Base-by-base conservation (phyloP, 2,329 filamentous ascomycete species). In the Aspergillus ruber region DNA sequence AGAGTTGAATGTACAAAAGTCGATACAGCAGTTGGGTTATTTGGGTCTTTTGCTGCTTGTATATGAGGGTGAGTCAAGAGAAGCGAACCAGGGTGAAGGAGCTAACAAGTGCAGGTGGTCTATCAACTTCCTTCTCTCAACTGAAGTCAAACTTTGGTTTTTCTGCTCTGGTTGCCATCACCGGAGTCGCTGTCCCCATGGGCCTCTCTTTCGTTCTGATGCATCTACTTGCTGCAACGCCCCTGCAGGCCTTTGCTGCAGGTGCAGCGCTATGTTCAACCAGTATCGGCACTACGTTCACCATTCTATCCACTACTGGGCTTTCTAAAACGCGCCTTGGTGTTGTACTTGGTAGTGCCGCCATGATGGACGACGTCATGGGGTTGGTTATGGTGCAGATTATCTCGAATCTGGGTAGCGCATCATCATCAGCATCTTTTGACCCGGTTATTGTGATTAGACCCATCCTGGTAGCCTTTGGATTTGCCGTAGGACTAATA, bases 341-440 rank as follows among this genome's bases (percentile, higher is more conserved):
- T 51, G 80, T 66, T 18, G 78, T 90, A 0, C 71, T 90, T 1
- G 87, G 86, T 0, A 86, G 38, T 12, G 38, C 18, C 6, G 38
- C 18, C 38, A 40, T 93, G 80, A 80, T 93, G 69, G 88, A 93
- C 60, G 87, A 93, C 66, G 83, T 91, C 0, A 78, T 87, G 1
- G 86, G 86, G 0, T 69, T 91, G 8, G 80, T 90, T 6, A 85
- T 91, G 80, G 84, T 89, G 0, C 81, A 86, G 52, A 76, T 90
- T 41, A 83, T 91, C 18, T 78, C 83, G 0, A 82, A 81, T 42
- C 69, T 90, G 0, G 74, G 83, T 67, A 40, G 60, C 43, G 53
- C 53, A 4, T 40, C 38, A 40, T 15, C 6, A 20, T 6, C 38
- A 41, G 43, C 50, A 3, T 44, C 49, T 10, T 64, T 77, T 51